Percentiles rank a stretch among this genome's conserved stretches.
phyloP scores from a whole-genome alignment of 179 eudicot species.

The Beta lomatogona region DNA sequence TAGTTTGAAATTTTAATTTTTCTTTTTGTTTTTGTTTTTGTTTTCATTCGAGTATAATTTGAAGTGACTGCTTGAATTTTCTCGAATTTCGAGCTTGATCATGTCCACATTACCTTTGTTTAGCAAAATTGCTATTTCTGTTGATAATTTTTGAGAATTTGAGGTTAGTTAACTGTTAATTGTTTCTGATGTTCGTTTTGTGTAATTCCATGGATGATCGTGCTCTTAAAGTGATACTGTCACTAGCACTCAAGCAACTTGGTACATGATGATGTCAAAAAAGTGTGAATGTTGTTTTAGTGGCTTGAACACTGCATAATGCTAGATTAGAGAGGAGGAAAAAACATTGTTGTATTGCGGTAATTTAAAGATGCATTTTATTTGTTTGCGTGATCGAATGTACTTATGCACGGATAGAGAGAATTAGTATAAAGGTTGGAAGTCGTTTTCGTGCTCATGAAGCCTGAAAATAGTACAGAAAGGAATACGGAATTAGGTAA shows the following conservation, averaged over 20 bases:
- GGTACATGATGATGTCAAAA: background rate
- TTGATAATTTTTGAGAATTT: background rate
- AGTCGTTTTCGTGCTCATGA: background rate
- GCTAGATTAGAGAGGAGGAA: background rate
- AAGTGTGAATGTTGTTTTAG: background rate
- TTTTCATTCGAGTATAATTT: background rate
- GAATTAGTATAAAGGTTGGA: background rate
- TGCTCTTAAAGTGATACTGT: background rate
- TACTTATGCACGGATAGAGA: background rate
- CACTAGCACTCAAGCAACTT: background rate
- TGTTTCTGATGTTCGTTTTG: too few species aligned
- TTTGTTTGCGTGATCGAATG: constrained; percentile 5
- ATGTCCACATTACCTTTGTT: background rate
- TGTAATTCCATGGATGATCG: background rate
- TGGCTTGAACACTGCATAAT: background rate
- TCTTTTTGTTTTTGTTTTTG: background rate
- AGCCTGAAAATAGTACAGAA: too few species aligned
- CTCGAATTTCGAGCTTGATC: background rate
- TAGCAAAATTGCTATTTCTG: background rate
- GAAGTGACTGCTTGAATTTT: background rate
- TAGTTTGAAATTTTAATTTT: too few species aligned
- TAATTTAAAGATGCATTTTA: background rate
- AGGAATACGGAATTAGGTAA: too few species aligned
- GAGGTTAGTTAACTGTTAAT: background rate
- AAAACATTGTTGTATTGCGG: background rate